Evolutionary conservation across 768 basidiomycete species (phyloP), one percentile per base, ranked within the genome.

Genomic region (Mrakia frigida): DNA sequence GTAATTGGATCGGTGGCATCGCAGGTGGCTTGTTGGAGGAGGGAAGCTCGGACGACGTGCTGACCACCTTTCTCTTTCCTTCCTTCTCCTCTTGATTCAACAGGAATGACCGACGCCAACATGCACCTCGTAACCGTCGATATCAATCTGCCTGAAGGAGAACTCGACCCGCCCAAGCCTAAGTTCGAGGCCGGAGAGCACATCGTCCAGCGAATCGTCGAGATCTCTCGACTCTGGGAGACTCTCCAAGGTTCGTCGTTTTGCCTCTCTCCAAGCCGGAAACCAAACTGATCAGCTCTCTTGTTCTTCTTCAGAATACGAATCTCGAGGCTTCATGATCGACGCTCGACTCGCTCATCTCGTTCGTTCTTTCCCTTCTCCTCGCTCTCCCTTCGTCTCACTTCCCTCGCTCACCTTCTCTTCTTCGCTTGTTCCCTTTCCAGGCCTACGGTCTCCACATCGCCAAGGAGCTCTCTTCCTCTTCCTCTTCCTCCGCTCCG

Each of bases 71-170:
- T 41, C 33, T 10, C n/a, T 3, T 28, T 9, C 28, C 43, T 53
- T 33, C 37, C 13, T 39, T 16, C 46, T 16, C 46, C 46, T 16
- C 46, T 50, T 4, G 46, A 18, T 14, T 18, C 18, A 2, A n/a
- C 60, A 74, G 76, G 76, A 9, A 77, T 77, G 76, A 77, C 71
- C 31, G 63, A 77, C 39, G 76, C 76, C 39, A 77, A 77, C 70
- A 77, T 77, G 76, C 70, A 77, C 14, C 65, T 77, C 16, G 76
- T 77, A n/a, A 61, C 70, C 43, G 53, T 77, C 35, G 76, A 77
- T 52, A 63, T 73, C 33, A 37, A 73, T 23, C 67, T 77, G 61
- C 71, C 70, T 3, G 50, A 23, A 13, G 61, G 60, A 14, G 41
- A 67, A 1, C 11, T 41, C 16, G 18, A 50, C 52, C 61, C 76